phyloP scores from a whole-genome alignment of 177 flowering plant species.

The Vitis hybrid region DNA sequence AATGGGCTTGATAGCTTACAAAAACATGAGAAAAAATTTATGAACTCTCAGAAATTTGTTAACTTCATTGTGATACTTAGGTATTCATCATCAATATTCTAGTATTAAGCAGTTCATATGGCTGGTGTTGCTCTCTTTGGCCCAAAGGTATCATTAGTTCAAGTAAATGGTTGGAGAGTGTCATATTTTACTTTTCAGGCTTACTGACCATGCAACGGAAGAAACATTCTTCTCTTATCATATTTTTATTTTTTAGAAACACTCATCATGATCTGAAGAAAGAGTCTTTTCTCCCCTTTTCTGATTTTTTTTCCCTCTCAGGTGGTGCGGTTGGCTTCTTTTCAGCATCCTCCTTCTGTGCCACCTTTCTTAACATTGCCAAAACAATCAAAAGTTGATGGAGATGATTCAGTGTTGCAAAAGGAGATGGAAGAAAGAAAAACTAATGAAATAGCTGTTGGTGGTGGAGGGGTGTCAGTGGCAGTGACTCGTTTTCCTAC shows the following conservation, averaged over 20 bases:
- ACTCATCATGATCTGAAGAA: too few relatives aligned
- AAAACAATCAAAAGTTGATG: slow-evolving; percentile 74
- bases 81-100: too few relatives aligned
- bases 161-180: background rate
- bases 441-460: slow-evolving; percentile 90
- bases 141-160: background rate
- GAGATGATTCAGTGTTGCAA: slow-evolving; percentile 53
- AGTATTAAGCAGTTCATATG: background rate
- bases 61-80: too few relatives aligned
- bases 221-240: background rate
- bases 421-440: slow-evolving; percentile 75
- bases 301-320: slow-evolving; percentile 19
- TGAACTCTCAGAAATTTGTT: too few relatives aligned
- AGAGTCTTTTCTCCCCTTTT: background rate
- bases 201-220: slow-evolving; percentile 2
- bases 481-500: slow-evolving; percentile 95
- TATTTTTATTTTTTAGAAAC: background rate
- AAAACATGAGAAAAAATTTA: too few relatives aligned
- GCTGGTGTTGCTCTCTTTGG: background rate
- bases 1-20: too few relatives aligned
- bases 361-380: slow-evolving; percentile 91
- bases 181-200: background rate
- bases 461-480: slow-evolving; percentile 98
- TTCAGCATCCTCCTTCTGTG: slow-evolving; percentile 93
- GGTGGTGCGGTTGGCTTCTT: slow-evolving; percentile 97